phyloP scores from a whole-genome alignment of 768 basidiomycete species.

The Mycena leptocephala region DNA sequence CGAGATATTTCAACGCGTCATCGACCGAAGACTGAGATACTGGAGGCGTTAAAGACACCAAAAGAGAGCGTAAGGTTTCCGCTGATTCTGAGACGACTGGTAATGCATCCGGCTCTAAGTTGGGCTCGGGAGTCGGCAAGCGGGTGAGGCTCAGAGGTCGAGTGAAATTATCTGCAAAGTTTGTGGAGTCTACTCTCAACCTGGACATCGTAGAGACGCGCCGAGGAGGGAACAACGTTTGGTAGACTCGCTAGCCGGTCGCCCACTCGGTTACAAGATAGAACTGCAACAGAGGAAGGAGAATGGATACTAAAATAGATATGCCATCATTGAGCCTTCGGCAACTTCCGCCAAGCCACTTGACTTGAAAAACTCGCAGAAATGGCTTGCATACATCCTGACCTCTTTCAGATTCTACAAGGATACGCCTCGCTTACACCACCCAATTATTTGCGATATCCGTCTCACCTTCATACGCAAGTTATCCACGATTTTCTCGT shows the following conservation, averaged over 20 bases:
- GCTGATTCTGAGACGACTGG: constrained; percentile 39
- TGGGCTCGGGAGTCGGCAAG: constrained; percentile 44
- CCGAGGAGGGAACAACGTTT: no score
- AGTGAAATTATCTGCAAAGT: constrained; percentile 58
- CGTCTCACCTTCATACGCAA: constrained; percentile 53
- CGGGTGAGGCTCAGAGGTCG: constrained; percentile 44
- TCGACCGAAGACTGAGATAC: constrained; percentile 45
- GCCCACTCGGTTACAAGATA: no score
- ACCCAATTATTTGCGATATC: constrained; percentile 59
- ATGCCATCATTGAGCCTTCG: neutral
- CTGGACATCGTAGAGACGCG: constrained; percentile 21
- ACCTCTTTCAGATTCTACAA: constrained; percentile 63
- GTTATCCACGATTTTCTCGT: constrained; percentile 73
- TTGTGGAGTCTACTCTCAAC: constrained; percentile 45
- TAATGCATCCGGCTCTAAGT: constrained; percentile 33
- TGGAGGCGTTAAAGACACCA: constrained; percentile 54
- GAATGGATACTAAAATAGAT: no score
- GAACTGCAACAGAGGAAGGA: no score
- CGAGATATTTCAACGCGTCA: constrained; percentile 47
- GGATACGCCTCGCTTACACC: constrained; percentile 70
- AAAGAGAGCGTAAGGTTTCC: constrained; percentile 55
- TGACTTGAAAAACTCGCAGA: no score
- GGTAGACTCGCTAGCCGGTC: no score
- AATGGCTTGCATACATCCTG: constrained; percentile 45
- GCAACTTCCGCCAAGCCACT: no score